A percentile compares a stretch with the other conserved stretches of the same genome.
phyloP scores from a whole-genome alignment of 169 alveolate genomes.

The Plasmodium gonderi region DNA sequence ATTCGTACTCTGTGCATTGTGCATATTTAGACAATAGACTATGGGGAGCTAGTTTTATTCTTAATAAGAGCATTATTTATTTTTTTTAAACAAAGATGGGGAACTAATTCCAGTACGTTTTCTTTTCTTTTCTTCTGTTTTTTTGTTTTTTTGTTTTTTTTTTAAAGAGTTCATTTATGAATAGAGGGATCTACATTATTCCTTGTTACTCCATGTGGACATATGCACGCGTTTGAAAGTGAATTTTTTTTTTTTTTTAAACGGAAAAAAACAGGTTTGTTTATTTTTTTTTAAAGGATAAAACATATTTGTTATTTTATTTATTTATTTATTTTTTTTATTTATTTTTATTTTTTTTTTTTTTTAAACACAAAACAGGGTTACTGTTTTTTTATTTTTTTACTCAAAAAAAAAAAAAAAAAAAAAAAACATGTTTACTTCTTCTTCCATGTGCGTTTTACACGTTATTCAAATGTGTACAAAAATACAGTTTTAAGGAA shows the following conservation, averaged over 20 bases:
- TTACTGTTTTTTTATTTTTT: background rate
- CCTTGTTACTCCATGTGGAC: background rate
- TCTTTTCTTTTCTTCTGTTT: background rate
- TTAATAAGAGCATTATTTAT: background rate
- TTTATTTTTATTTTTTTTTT: slow-evolving; percentile 11
- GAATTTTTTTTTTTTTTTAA: background rate
- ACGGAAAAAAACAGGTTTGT: background rate
- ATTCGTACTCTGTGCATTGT: too few relatives aligned
- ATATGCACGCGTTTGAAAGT: background rate
- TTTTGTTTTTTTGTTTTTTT: background rate
- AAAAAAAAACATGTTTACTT: too few relatives aligned
- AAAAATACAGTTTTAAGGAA: too few relatives aligned
- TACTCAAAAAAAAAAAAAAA: too few relatives aligned
- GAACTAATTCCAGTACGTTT: background rate
- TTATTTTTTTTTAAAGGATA: background rate
- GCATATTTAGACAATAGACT: background rate
- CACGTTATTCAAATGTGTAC: too few relatives aligned
- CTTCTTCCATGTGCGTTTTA: too few relatives aligned
- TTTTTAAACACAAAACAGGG: background rate
- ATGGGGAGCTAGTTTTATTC: background rate
- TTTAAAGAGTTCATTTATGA: background rate
- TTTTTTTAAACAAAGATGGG: background rate
- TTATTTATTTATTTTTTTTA: background rate
- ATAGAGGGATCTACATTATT: background rate
- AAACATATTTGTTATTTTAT: background rate